These are phyloP conservation scores for Mycothermus thermophilus DNA, from an alignment of 495 filamentous ascomycete genomes.

Conservation along the genomic window DNA sequence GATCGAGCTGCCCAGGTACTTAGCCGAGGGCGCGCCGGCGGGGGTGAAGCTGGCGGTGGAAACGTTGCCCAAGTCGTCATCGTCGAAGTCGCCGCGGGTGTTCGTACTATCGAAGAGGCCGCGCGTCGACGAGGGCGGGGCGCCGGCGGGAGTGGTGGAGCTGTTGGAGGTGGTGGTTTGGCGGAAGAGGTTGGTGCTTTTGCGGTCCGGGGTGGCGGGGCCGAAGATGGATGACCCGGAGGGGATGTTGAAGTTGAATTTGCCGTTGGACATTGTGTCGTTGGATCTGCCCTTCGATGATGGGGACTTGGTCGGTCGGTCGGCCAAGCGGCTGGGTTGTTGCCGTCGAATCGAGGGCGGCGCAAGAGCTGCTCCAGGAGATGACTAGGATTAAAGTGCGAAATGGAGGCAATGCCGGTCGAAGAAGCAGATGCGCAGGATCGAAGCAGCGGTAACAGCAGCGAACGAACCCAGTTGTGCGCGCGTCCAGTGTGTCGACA, in stretches of 20 bases:
- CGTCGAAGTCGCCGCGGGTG: too few relatives aligned
- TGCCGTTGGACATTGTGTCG: neutral
- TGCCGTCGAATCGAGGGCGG: too few relatives aligned
- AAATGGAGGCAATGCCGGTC: too few relatives aligned
- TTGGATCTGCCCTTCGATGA: neutral
- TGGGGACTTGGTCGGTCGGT: neutral
- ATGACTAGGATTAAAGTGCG: too few relatives aligned
- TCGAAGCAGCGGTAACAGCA: too few relatives aligned
- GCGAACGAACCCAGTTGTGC: too few relatives aligned
- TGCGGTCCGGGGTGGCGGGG: slow-evolving; percentile 5
- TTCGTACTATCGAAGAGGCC: too few relatives aligned
- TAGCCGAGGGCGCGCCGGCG: slow-evolving; percentile 50
- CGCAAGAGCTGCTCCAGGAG: too few relatives aligned
- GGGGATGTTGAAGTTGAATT: slow-evolving; percentile 4
- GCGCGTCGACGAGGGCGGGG: slow-evolving; percentile 41
- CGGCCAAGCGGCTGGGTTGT: too few relatives aligned
- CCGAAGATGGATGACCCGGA: neutral
- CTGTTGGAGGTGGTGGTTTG: slow-evolving; percentile 24
- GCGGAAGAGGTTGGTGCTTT: neutral
- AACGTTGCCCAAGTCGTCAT: too few relatives aligned
- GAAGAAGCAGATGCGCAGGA: too few relatives aligned
- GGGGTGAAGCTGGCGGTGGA: slow-evolving; percentile 56
- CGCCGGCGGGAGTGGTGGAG: slow-evolving; percentile 67
- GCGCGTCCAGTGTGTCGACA: too few relatives aligned
- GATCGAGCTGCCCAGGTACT: slow-evolving; percentile 53